Conservation (phyloP, 805 yeast genomes). For the Lipomyces yamadae region DNA sequence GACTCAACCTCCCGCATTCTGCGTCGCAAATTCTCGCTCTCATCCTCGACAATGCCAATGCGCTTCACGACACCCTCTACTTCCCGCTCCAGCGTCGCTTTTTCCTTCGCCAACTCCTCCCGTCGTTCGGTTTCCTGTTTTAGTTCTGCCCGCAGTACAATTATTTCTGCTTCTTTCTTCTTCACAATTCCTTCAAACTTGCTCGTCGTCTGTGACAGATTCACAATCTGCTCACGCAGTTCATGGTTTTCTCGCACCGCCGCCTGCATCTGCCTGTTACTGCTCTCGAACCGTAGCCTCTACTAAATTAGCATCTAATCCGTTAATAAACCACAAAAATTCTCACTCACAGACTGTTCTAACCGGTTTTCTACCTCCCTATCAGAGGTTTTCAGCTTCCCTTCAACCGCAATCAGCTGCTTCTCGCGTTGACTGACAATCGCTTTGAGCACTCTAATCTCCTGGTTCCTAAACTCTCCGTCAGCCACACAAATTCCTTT, state of each 20-base stretch:
- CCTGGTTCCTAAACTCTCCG: slow-evolving; percentile 30
- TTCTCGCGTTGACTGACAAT: slow-evolving; percentile 42
- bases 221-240: slow-evolving; percentile 50
- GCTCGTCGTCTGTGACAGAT: slow-evolving; percentile 47
- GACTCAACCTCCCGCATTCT: slow-evolving; percentile 41
- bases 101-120: slow-evolving; percentile 31
- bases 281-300: slow-evolving; percentile 31
- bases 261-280: slow-evolving; percentile 29
- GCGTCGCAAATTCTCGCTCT: slow-evolving; percentile 39
- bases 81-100: slow-evolving; percentile 41
- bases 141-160: slow-evolving; percentile 23
- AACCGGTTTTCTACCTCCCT: slow-evolving; percentile 27
- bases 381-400: slow-evolving; percentile 41
- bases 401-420: slow-evolving; percentile 41
- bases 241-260: slow-evolving; percentile 52
- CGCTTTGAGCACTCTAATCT: slow-evolving; percentile 37
- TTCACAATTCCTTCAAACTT: slow-evolving; percentile 48
- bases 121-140: slow-evolving; percentile 15
- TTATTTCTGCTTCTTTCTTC: slow-evolving; percentile 43
- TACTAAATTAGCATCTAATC: slow-evolving; percentile 41
- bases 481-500: background rate
- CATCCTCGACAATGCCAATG: slow-evolving; percentile 40
- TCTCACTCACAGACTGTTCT: slow-evolving; percentile 28
- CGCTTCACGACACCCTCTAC: slow-evolving; percentile 45
- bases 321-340: slow-evolving; percentile 47